phyloP scores from a whole-genome alignment of 169 alveolate genomes.

The Plasmodium yoelii region DNA sequence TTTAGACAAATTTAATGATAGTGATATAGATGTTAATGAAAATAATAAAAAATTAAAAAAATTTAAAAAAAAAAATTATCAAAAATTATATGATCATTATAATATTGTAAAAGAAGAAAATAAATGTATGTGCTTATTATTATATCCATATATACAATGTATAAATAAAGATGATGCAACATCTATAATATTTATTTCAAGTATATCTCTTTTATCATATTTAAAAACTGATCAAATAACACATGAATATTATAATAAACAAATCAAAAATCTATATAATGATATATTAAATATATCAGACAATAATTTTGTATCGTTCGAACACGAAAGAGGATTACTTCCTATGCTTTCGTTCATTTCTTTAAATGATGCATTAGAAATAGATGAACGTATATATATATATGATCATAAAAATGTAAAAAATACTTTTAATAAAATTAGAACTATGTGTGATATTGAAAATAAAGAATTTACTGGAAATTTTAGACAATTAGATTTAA shows the following conservation, averaged over 20 bases:
- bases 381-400: constrained; percentile 61
- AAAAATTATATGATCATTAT: constrained; percentile 10
- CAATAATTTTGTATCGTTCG: constrained; percentile 43
- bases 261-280: constrained; percentile 35
- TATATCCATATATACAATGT: constrained; percentile 62
- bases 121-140: constrained; percentile 36
- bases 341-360: constrained; percentile 65
- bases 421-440: constrained; percentile 36
- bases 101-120: constrained; percentile 54
- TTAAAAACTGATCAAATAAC: constrained; percentile 52
- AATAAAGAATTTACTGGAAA: constrained; percentile 64
- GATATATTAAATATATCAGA: constrained; percentile 42
- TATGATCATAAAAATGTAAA: constrained; percentile 62
- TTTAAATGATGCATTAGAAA: constrained; percentile 44
- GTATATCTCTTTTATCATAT: constrained; percentile 49
- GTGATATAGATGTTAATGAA: too few relatives aligned
- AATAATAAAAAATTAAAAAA: neutral
- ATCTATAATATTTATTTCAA: constrained; percentile 37
- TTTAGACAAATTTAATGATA: neutral
- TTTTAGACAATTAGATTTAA: constrained; percentile 63
- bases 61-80: neutral
- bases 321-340: constrained; percentile 42
- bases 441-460: constrained; percentile 71
- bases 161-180: constrained; percentile 61
- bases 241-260: constrained; percentile 48